Base-by-base conservation (phyloP, 176 grass and related monocot genomes). In the Thalia dealbata region DNA sequence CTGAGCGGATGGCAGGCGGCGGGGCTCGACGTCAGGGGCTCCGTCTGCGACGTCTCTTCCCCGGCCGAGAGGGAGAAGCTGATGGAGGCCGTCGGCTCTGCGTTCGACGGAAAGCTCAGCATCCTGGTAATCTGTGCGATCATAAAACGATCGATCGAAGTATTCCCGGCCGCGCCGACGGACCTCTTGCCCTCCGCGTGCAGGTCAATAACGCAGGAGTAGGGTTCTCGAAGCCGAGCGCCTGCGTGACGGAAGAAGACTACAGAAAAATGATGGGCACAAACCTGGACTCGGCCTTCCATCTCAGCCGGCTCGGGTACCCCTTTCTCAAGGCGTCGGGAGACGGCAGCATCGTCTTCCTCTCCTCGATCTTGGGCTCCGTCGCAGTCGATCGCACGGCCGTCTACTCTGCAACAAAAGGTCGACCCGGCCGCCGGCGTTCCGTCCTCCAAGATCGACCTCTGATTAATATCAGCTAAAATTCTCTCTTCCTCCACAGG, bases 21-120 rank as follows among this genome's bases (percentile, higher is more conserved):
- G 41, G 63, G 73, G 0, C 23, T 65, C 27, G 0, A 7, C 3
- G 30, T 88, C 38, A 76, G 60, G 18, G 55, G 71, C 54, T 85
- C 79, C 26, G 52, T 75, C 35, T 89, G 82, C 61, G 82, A 89
- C 52, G 82, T 89, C 61, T 85, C 80, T 52, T 50, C 24, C 16
- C 14, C 61, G 23, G 1, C 9, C 61, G 72, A 89, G 24, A 64
- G 82, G 58, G 82, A 82, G 66, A 0, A 2, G 11, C 67, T 89
- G 7, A 46, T 89, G 7, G 52, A 65, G 26, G 64, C 51, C 1
- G 79, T 79, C 41, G 15, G 32, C 12, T 56, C 23, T 15, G 30
- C 82, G 22, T 89, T 85, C 73, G 21, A 30, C 0, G 76, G 82
- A 51, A 73, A 63, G 38, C 86, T 89, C 67, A 56, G 81, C 70